phyloP scores from a whole-genome alignment of 2,329 filamentous ascomycete genomes.

The Ophiostoma triangulosporum region DNA sequence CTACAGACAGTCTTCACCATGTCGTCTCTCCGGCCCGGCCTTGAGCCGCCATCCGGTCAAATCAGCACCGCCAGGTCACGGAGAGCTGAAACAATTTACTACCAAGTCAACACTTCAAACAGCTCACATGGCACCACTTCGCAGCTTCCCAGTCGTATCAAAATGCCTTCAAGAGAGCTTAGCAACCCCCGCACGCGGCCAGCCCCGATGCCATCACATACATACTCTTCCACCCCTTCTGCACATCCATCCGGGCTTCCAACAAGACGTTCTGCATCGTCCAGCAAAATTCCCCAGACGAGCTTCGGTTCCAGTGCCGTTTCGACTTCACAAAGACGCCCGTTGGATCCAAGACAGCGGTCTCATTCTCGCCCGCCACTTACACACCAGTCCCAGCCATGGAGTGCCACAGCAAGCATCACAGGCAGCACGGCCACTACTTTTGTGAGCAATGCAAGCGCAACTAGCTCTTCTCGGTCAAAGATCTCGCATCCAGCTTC shows the following conservation, averaged over 20 bases:
- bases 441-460: constrained; percentile 9
- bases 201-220: neutral
- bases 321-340: constrained; percentile 6
- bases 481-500: constrained; percentile 16
- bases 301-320: neutral
- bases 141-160: neutral
- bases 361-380: constrained; percentile 23
- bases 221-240: neutral
- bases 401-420: constrained; percentile 19
- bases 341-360: neutral
- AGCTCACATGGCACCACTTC: neutral
- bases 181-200: neutral
- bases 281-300: constrained; percentile 25
- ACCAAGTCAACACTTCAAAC: neutral
- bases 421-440: constrained; percentile 16
- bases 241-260: neutral
- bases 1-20: neutral
- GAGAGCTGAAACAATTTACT: neutral
- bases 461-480: neutral
- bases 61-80: neutral
- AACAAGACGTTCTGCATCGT: neutral
- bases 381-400: constrained; percentile 30
- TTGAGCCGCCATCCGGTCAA: neutral
- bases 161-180: neutral
- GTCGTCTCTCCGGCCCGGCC: neutral